Percentiles rank a stretch among this genome's conserved stretches.
Conservation (phyloP, 176 grass and related monocot genomes). For the Aegilops tauschii region DNA sequence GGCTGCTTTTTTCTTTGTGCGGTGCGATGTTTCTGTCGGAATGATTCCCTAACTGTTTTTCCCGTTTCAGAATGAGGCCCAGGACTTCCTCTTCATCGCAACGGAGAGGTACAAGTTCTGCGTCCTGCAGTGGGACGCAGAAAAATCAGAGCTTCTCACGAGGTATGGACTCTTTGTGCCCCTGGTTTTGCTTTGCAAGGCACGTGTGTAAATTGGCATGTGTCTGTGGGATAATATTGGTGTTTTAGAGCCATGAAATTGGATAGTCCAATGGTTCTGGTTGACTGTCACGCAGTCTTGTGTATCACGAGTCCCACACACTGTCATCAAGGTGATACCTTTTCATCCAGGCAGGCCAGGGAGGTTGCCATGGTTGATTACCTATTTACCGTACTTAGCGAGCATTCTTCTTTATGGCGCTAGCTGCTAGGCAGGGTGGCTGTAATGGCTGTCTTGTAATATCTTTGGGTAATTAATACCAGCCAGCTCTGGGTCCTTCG, state of each 20-base stretch:
- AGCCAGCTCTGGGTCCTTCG: too few relatives aligned
- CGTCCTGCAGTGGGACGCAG: conserved; percentile 92
- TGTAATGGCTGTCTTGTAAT: too few relatives aligned
- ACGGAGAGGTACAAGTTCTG: conserved; percentile 97
- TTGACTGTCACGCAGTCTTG: background rate
- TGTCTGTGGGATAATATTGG: background rate
- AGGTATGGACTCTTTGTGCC: conserved; percentile 47
- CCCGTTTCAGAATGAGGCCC: conserved; percentile 71
- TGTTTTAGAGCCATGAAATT: background rate
- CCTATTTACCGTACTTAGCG: background rate
- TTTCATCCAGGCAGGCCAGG: background rate
- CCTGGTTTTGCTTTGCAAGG: background rate
- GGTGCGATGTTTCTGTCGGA: background rate
- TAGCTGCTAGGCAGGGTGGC: background rate
- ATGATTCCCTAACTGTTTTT: background rate
- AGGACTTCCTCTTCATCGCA: conserved; percentile 91
- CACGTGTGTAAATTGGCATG: background rate
- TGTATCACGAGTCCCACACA: background rate
- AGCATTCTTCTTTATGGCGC: background rate
- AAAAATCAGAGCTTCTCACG: conserved; percentile 91
- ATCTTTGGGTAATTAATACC: too few relatives aligned
- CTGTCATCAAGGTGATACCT: background rate
- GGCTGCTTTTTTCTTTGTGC: background rate
- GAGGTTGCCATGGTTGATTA: background rate
- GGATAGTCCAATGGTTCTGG: background rate